Evolutionary conservation across 2,329 filamentous ascomycete genomes (phyloP).

Genomic region (Xylaria sp.): DNA sequence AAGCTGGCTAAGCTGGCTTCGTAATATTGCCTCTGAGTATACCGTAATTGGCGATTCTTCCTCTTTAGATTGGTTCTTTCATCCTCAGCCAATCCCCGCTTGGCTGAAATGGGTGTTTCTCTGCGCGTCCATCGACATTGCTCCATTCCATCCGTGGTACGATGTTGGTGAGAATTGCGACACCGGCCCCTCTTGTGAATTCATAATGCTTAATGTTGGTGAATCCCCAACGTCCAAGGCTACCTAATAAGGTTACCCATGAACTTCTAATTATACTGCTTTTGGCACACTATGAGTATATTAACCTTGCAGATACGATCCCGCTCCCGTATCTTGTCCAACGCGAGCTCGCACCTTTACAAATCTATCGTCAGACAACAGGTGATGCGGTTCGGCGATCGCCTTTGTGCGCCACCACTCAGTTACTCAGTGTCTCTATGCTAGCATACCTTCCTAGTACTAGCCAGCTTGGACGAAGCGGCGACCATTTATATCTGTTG

Average conservation of each 20-base stretch:
- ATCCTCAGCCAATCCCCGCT: background rate
- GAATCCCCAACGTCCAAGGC: constrained; percentile 1
- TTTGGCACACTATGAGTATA: constrained; percentile 16
- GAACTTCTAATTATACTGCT: constrained; percentile 26
- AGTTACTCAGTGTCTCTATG: constrained; percentile 14
- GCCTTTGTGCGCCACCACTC: constrained; percentile 30
- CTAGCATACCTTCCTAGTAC: background rate
- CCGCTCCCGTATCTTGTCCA: constrained; percentile 39
- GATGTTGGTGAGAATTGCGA: constrained; percentile 27
- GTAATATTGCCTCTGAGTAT: constrained; percentile 2
- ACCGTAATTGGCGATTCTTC: constrained; percentile 2
- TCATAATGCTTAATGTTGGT: background rate
- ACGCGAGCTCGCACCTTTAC: constrained; percentile 31
- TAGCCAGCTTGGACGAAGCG: constrained; percentile 18
- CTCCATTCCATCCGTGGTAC: constrained; percentile 19
- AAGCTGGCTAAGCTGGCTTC: constrained; percentile 1
- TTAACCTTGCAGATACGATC: constrained; percentile 37
- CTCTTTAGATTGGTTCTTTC: constrained; percentile 14
- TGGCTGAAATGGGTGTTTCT: constrained; percentile 13
- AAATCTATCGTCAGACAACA: constrained; percentile 37
- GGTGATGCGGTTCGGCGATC: constrained; percentile 36
- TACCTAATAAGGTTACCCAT: constrained; percentile 21
- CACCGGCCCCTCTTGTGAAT: constrained; percentile 13
- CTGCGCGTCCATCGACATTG: constrained; percentile 2
- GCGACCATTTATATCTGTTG: background rate